Evolutionary conservation across 2,329 filamentous ascomycete genomes (phyloP), one percentile per base, ranked within the genome.

Genomic region (Aspergillus oerlinghausenensis): DNA sequence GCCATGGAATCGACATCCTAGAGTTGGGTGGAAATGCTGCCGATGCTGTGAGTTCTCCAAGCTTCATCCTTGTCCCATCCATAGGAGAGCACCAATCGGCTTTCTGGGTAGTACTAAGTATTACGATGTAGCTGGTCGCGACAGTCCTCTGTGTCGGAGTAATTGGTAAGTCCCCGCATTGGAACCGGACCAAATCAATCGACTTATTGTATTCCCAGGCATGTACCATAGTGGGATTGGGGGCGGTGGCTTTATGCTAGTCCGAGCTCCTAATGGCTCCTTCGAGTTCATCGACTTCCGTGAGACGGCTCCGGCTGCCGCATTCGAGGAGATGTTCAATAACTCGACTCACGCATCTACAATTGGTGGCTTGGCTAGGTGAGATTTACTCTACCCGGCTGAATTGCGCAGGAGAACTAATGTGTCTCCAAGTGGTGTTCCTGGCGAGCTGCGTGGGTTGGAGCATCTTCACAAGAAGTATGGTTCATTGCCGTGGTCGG

Each of bases 221-320:
- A 89, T 89, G 85, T 89, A 90, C 64, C 89, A 92, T 70, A 80
- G 76, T 43, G 92, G 93, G 17, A 88, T 97, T 57, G 92, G 90
- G 21, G 93, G 93, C 6, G 93, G 93, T 43, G 93, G 93, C 2
- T 97, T 97, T 75, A 89, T 92, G 82, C 80, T 96, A 4, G 84
- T 96, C 4, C 86, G 90, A 50, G 81, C 84, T 35, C 76, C 84
- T 17, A 79, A 90, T 57, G 91, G 91, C n/a, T 79, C 79, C 19
- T 95, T 92, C 69, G 91, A 96, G 68, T 87, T 87, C 57, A 86
- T 97, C 63, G 93, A 97, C 74, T 97, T 96, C 69, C 82, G 93
- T 49, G 93, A 97, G 72, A 85, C 88, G 0, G 93, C 93, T 0
- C 93, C 93, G 0, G 88, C 87, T 0, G 89, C 90, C 0, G 89